phyloP scores from a whole-genome alignment of 2,329 filamentous ascomycete species.

The Paracorniculantispora psalliotae region DNA sequence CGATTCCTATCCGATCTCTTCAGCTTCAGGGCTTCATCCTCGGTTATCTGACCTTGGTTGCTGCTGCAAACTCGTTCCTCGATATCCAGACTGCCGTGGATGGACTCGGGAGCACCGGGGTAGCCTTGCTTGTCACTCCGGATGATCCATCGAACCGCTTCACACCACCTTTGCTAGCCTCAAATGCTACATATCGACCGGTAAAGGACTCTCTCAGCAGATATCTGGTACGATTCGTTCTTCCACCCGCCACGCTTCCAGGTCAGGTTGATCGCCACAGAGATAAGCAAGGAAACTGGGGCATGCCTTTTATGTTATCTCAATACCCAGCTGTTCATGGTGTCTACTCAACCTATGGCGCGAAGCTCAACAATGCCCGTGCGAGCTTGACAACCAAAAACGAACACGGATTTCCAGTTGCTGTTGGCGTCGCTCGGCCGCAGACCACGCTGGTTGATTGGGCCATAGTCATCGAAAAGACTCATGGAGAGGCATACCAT shows the following conservation, averaged over 20 bases:
- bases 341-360: slow-evolving; percentile 50
- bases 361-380: slow-evolving; percentile 59
- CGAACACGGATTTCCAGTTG: slow-evolving; percentile 64
- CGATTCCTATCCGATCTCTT: slow-evolving; percentile 71
- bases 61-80: slow-evolving; percentile 61
- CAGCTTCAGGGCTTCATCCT: slow-evolving; percentile 58
- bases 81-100: slow-evolving; percentile 58
- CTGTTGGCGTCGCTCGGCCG: slow-evolving; percentile 74
- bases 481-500: slow-evolving; percentile 65
- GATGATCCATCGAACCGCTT: slow-evolving; percentile 62
- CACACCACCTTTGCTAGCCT: slow-evolving; percentile 37
- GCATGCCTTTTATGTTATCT: slow-evolving; percentile 52
- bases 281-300: slow-evolving; percentile 32
- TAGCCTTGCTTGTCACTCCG: slow-evolving; percentile 67
- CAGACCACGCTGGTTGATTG: slow-evolving; percentile 68
- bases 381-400: slow-evolving; percentile 65
- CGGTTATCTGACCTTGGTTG: slow-evolving; percentile 79
- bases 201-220: slow-evolving; percentile 34
- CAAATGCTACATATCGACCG: slow-evolving; percentile 41
- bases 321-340: slow-evolving; percentile 59
- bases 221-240: slow-evolving; percentile 52
- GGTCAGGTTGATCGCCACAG: slow-evolving; percentile 45
- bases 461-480: slow-evolving; percentile 76
- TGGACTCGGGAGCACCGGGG: slow-evolving; percentile 65
- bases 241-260: slow-evolving; percentile 45